A percentile compares a stretch with the other conserved stretches of the same genome.
Evolutionary conservation across 306 rosid genomes (phyloP).

Genomic region (Quercus ilex): DNA sequence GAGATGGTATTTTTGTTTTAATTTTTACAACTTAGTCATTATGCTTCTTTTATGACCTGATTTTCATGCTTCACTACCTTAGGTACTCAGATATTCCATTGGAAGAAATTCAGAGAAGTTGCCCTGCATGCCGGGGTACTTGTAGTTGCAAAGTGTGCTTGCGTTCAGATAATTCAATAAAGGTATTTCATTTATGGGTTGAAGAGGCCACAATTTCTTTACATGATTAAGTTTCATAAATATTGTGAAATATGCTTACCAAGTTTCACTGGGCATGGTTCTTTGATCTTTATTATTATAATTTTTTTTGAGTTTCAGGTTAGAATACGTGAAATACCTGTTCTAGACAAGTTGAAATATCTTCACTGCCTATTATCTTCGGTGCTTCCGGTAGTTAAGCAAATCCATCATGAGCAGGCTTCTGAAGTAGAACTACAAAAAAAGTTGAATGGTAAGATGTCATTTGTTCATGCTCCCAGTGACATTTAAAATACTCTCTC

Average conservation of each 20-base stretch:
- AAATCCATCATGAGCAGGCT: slow-evolving; percentile 76
- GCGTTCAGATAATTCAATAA: slow-evolving; percentile 77
- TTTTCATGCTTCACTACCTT: slow-evolving; percentile 25
- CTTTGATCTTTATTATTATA: slow-evolving; percentile 18
- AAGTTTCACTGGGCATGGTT: slow-evolving; percentile 13
- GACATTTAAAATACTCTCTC: not conserved
- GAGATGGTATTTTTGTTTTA: slow-evolving; percentile 4
- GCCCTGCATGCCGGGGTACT: slow-evolving; percentile 92
- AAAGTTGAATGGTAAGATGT: slow-evolving; percentile 68
- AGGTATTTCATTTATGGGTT: slow-evolving; percentile 42
- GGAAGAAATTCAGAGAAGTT: slow-evolving; percentile 74
- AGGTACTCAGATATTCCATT: slow-evolving; percentile 68
- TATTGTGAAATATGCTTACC: slow-evolving; percentile 14
- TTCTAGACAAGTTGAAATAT: slow-evolving; percentile 72
- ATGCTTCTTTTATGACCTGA: not conserved
- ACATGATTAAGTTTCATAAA: slow-evolving; percentile 1
- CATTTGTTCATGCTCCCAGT: not conserved
- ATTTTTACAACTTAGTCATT: not conserved
- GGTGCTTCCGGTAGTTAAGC: slow-evolving; percentile 88
- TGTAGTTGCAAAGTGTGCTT: slow-evolving; percentile 86
- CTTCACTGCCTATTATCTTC: slow-evolving; percentile 75
- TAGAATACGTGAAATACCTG: slow-evolving; percentile 82
- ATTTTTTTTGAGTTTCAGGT: slow-evolving; percentile 51
- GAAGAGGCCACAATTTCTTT: not conserved
- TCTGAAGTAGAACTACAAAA: slow-evolving; percentile 88